phyloP scores from a whole-genome alignment of 176 grass and related monocot species.

The Leersia perrieri region DNA sequence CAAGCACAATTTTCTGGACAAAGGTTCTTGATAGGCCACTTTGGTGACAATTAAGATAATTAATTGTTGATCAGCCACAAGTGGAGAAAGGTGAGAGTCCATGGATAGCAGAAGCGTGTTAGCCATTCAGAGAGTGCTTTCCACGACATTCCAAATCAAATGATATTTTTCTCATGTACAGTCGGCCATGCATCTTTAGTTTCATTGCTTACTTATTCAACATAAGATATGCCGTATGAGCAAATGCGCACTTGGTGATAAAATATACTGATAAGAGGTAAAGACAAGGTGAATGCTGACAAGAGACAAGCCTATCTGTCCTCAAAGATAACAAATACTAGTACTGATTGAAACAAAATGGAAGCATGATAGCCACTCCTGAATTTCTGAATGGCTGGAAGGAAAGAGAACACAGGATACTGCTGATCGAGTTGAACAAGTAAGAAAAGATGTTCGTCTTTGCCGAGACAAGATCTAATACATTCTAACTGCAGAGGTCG shows the following conservation, averaged over 20 bases:
- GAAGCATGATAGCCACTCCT: neutral
- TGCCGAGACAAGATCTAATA: neutral
- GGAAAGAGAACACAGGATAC: neutral
- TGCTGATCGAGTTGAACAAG: neutral
- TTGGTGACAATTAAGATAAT: neutral
- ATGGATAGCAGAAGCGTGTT: neutral
- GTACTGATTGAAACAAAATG: neutral
- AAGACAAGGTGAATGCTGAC: constrained; percentile 11
- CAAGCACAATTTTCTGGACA: neutral
- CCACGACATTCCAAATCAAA: neutral
- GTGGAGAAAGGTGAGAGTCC: neutral
- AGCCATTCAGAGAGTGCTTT: neutral
- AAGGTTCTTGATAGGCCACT: neutral
- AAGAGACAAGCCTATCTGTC: neutral
- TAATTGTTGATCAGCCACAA: neutral
- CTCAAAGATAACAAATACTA: neutral
- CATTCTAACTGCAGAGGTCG: neutral
- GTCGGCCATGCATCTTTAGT: neutral
- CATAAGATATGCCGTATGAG: neutral
- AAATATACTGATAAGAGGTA: neutral
- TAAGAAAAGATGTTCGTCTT: neutral
- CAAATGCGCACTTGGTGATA: neutral
- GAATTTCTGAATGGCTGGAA: neutral
- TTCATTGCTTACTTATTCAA: neutral
- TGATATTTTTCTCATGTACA: neutral